Percentiles rank a stretch among this genome's conserved stretches.
Evolutionary conservation across 108 stramenopile species (phyloP).

Genomic region (Skeletonema marinoi): DNA sequence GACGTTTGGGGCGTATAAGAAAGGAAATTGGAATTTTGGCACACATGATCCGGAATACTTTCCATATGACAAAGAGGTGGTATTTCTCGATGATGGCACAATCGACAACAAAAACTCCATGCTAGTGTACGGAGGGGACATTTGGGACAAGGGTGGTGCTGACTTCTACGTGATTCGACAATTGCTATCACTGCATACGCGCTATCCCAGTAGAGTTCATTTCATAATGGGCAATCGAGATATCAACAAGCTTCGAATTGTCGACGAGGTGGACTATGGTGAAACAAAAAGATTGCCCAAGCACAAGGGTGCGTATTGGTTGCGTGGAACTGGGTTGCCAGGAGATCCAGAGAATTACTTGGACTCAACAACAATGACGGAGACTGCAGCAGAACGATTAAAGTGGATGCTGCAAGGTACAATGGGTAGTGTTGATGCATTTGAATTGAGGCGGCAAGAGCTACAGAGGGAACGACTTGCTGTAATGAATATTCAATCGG

Average conservation of each 20-base stretch:
- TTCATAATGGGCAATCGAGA: slow-evolving; percentile 91
- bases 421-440: slow-evolving; percentile 85
- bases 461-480: slow-evolving; percentile 49
- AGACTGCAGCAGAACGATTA: slow-evolving; percentile 59
- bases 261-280: slow-evolving; percentile 60
- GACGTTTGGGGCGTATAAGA: slow-evolving; percentile 10
- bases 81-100: slow-evolving; percentile 46
- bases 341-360: slow-evolving; percentile 44
- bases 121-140: slow-evolving; percentile 67
- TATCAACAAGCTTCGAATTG: slow-evolving; percentile 86
- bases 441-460: slow-evolving; percentile 72
- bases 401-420: slow-evolving; percentile 78
- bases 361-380: slow-evolving; percentile 9
- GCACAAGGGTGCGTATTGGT: slow-evolving; percentile 79
- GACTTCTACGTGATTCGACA: slow-evolving; percentile 88
- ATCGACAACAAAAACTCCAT: slow-evolving; percentile 5
- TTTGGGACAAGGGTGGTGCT: slow-evolving; percentile 87
- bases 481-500: slow-evolving; percentile 14
- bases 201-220: slow-evolving; percentile 77
- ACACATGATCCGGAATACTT: slow-evolving; percentile 49
- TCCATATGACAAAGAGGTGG: slow-evolving; percentile 69
- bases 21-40: slow-evolving; percentile 23
- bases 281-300: slow-evolving; percentile 29
- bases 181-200: slow-evolving; percentile 65
- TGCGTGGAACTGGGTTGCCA: slow-evolving; percentile 48